Evolutionary conservation across 1,139 yeast genomes (phyloP), one percentile per base, ranked within the genome.

Genomic region (Suhomyces kunorum): DNA sequence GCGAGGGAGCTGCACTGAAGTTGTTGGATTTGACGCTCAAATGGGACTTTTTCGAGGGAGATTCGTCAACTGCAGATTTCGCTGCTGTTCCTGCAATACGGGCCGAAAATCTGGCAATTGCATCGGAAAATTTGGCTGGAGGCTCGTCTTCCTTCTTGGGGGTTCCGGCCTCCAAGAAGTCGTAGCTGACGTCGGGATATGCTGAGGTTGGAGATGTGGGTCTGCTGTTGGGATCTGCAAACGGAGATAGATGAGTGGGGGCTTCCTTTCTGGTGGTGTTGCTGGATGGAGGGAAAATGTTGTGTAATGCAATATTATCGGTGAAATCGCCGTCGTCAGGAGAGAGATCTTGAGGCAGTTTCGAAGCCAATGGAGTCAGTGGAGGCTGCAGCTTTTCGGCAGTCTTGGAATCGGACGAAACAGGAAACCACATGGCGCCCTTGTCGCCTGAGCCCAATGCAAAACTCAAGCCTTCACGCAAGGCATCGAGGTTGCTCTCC

Each of bases 41-140:
- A 19, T 34, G 28, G 12, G 42, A 28, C 11, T 40, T 43, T 13
- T 35, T 38, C 3, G 49, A 36, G 4, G 56, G 51, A 8, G 54
- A 41, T 1, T 55, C 42, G 6, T 32, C 36, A 3, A 19, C 24
- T 5, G 25, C 24, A 8, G 39, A 13, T n/a, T 28, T 30, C 6
- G 43, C 31, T 24, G 64, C 66, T 11, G 62, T 45, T 5, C 76
- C 77, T 1, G 74, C 76, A 36, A 71, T 63, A 49, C 77, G 66
- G 39, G 71, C 73, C 0, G 75, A 66, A 3, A 71, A 59, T 40
- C 72, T 51, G 3, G 71, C 49, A 26, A 71, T 45, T 4, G 62
- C 57, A 39, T 61, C 59, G 5, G 71, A 39, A 37, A 66, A 49
- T 44, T 58, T 60, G 9, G 51, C 42, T 0, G 60, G 53, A 2